Conservation (phyloP, 2,329 filamentous ascomycete species). For the Beauveria brongniartii region DNA sequence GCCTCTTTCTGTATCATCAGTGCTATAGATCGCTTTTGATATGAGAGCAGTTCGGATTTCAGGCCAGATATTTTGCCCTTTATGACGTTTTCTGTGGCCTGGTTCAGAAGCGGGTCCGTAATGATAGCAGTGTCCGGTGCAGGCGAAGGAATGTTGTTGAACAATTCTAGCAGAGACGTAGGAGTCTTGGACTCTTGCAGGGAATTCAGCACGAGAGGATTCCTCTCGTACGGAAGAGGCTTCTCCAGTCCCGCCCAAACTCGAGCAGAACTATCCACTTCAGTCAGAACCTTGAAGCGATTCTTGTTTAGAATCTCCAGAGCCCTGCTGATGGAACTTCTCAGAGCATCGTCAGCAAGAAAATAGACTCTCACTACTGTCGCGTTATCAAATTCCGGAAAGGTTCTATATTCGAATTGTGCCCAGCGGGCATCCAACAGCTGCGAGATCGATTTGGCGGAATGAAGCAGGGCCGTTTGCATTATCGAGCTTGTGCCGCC, state of each 20-base stretch:
- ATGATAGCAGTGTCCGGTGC: slow-evolving; percentile 44
- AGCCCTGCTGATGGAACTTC: slow-evolving; percentile 42
- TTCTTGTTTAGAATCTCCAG: slow-evolving; percentile 35
- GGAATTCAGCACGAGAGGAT: slow-evolving; percentile 23
- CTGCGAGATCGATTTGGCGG: slow-evolving; percentile 16
- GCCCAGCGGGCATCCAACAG: slow-evolving; percentile 36
- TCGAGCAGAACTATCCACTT: slow-evolving; percentile 45
- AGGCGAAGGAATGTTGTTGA: slow-evolving; percentile 67
- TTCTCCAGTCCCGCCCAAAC: slow-evolving; percentile 46
- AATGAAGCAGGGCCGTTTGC: slow-evolving; percentile 22
- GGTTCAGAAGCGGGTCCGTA: slow-evolving; percentile 39
- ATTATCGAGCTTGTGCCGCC: slow-evolving; percentile 15
- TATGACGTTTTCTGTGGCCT: slow-evolving; percentile 49
- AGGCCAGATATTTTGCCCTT: slow-evolving; percentile 47
- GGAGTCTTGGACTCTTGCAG: slow-evolving; percentile 23
- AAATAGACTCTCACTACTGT: slow-evolving; percentile 48
- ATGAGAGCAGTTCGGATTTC: slow-evolving; percentile 60
- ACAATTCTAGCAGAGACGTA: slow-evolving; percentile 53
- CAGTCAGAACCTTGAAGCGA: slow-evolving; percentile 39
- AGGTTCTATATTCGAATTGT: slow-evolving; percentile 30
- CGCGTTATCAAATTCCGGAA: slow-evolving; percentile 12
- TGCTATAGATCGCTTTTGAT: slow-evolving; percentile 73
- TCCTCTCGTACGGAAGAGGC: slow-evolving; percentile 12
- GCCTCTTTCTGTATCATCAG: slow-evolving; percentile 78
- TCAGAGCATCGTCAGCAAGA: slow-evolving; percentile 57